Base-by-base conservation (phyloP, 2,329 filamentous ascomycete species). In the Xylaria hypoxylon region DNA sequence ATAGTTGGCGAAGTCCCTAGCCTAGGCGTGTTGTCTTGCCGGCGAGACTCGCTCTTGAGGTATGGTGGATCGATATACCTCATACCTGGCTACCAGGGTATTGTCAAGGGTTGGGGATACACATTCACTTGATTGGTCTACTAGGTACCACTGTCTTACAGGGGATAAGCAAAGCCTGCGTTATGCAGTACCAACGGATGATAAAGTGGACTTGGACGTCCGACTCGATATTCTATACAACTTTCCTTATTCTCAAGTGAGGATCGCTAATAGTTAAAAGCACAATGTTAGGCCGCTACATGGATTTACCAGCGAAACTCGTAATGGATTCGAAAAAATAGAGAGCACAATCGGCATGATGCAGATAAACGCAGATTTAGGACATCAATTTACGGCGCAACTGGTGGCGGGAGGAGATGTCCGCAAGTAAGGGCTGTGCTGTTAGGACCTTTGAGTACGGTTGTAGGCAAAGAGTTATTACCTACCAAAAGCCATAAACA, bases 1-100 rank as follows among this genome's bases (percentile, higher is more conserved):
- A 50, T 28, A 31, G 19, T 55, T 33, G n/a, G 26, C 48, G 33
- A 65, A 50, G 24, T 22, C 31, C 26, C 44, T 22, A n/a, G 24
- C 33, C 26, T n/a, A 15, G 33, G 17, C 13, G n/a, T 31, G 45
- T 35, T 53, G 47, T 28, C 5, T 31, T 13, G 38, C 45, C 40
- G 38, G 28, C 22, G 24, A 38, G n/a, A 24, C 17, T 19, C 19
- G 35, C 26, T 60, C 33, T 53, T 15, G 19, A 17, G 19, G 19
- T 38, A 22, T 13, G 5, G 31, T 17, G 19, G 35, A 17, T 24
- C 28, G 50, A 35, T 17, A 22, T 24, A 15, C 51, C 33, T 52
- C 50, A 24, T 13, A 35, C 48, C 51, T 2, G 15, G 11, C 5
- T 55, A 8, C 13, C 33, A 40, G 51, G 51, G 19, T 55, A n/a